Conservation (phyloP, 1,284 basidiomycete species). For the Trichosporon sp. region DNA sequence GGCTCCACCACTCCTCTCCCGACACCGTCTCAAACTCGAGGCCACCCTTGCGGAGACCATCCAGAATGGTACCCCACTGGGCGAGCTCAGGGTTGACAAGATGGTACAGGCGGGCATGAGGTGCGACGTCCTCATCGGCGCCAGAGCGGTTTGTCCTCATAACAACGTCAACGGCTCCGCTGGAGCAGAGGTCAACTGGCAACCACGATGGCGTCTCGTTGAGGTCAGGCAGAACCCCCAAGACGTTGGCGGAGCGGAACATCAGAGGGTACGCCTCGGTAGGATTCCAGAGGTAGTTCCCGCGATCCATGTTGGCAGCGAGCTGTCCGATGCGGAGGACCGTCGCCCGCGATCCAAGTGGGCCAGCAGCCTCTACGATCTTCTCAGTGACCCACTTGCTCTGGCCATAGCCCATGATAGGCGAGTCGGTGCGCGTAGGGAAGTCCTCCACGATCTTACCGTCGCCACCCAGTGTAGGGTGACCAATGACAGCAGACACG, state of each 20-base stretch:
- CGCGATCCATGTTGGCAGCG: background rate
- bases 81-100: conserved; percentile 57
- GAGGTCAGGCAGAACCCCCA: conserved; percentile 53
- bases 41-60: conserved; percentile 60
- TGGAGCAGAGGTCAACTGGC: conserved; percentile 53
- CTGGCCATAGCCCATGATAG: conserved; percentile 57
- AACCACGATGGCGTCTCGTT: conserved; percentile 57
- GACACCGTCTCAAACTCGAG: conserved; percentile 70
- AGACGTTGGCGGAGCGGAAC: conserved; percentile 50
- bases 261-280: conserved; percentile 56
- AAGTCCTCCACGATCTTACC: conserved; percentile 32
- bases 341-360: background rate
- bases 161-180: background rate
- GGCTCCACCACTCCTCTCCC: conserved; percentile 57
- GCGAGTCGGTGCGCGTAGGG: conserved; percentile 30
- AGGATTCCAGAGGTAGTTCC: conserved; percentile 59
- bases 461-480: conserved; percentile 11
- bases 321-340: conserved; percentile 26
- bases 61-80: conserved; percentile 58
- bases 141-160: conserved; percentile 54
- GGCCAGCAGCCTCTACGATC: conserved; percentile 43
- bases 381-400: conserved; percentile 63
- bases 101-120: conserved; percentile 58
- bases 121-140: conserved; percentile 52
- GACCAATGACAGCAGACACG: background rate